A percentile compares a stretch with the other conserved stretches of the same genome.
Evolutionary conservation across 2,329 filamentous ascomycete species (phyloP).

Genomic region (Didymella glomerata): DNA sequence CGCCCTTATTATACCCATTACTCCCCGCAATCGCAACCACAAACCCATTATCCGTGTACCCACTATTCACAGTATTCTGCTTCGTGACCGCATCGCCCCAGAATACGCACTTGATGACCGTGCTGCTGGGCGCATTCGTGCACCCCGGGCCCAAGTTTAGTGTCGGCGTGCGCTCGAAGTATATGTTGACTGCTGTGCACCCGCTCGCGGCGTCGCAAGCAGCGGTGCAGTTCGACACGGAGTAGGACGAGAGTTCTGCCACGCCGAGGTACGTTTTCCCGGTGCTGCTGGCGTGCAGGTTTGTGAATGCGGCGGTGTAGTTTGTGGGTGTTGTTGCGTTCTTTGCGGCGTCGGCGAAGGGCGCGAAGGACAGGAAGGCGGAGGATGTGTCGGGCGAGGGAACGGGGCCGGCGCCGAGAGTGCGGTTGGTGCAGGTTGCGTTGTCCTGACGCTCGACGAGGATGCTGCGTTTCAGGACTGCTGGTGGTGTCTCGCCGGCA

Average conservation of each 20-base stretch:
- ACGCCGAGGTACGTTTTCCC: constrained; percentile 33
- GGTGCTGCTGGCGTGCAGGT: constrained; percentile 37
- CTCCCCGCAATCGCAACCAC: constrained; percentile 28
- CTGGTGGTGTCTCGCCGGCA: constrained; percentile 13
- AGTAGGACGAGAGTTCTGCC: constrained; percentile 36
- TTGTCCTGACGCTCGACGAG: constrained; percentile 10
- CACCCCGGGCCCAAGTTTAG: constrained; percentile 23
- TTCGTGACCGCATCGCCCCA: constrained; percentile 27
- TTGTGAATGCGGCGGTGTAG: constrained; percentile 37
- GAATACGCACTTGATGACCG: constrained; percentile 35
- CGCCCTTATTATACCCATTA: constrained; percentile 32
- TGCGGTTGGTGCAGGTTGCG: constrained; percentile 19
- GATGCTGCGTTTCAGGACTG: constrained; percentile 4
- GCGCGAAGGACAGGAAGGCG: constrained; percentile 29
- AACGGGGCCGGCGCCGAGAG: constrained; percentile 22
- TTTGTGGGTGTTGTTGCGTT: constrained; percentile 34
- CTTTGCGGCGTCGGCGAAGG: constrained; percentile 25
- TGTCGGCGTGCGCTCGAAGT: constrained; percentile 34
- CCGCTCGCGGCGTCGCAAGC: constrained; percentile 25
- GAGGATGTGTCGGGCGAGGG: constrained; percentile 19
- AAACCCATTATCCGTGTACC: constrained; percentile 24
- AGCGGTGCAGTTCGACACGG: constrained; percentile 35
- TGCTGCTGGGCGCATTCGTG: constrained; percentile 28
- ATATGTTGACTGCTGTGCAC: constrained; percentile 38
- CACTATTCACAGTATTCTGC: constrained; percentile 22